Evolutionary conservation across 345 rosid genomes (phyloP), one percentile per base, ranked within the genome.

Genomic region (Turnera subulata): DNA sequence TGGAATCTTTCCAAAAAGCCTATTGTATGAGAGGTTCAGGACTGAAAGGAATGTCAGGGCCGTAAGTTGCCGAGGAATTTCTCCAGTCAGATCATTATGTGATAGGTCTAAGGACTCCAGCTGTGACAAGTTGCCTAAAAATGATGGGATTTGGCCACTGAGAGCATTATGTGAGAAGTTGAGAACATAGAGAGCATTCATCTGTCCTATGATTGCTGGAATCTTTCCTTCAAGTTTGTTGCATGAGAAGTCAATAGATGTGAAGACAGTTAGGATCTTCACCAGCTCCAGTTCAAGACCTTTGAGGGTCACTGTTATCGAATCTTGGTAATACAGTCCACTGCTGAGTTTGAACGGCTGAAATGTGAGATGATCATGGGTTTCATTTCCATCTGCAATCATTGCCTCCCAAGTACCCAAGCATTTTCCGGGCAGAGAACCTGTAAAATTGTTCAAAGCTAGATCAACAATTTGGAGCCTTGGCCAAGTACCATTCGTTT

Each of bases 201-300:
- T 46, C 11, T 63, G 5, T 17, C 68, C 73, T 25, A 69, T 16
- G 23, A 2, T n/a, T 11, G 24, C 63, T 17, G 64, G 68, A 49
- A 69, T 44, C 11, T 18, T 39, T 13, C 73, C 73, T 24, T 62
- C 59, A 50, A 68, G 43, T 0, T 46, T 14, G 58, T 62, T 62
- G 55, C 13, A 9, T 7, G 73, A 68, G 20, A 69, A 37, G 42
- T 63, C 73, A 9, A 80, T 62, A 19, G 73, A 63, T 5, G 80
- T 76, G 56, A 78, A 80, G 2, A 74, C 0, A 2, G 71, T 69
- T 26, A 76, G 76, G 62, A 82, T 78, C 65, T 84, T 84, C 32
- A 19, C 29, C 0, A 79, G 45, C 63, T 77, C 69, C 66, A 81
- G 3, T 20, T 62, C 21, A 17, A 68, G 50, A 19, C 85, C 85